Percentiles rank a stretch among this genome's conserved stretches.
phyloP scores from a whole-genome alignment of 805 yeast genomes.

The Pichia scutulata region DNA sequence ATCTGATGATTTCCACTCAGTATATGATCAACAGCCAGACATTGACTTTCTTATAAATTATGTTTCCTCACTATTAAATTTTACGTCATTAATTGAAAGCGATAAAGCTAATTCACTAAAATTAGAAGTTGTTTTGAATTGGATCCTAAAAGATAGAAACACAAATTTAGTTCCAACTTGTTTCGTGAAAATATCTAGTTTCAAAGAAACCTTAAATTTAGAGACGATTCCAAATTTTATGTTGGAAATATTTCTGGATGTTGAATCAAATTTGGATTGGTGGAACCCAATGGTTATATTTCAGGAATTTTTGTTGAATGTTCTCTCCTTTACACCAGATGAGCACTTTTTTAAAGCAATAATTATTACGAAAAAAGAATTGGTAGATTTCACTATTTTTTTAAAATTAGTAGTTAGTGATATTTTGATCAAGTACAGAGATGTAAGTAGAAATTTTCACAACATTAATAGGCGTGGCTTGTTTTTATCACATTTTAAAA shows the following conservation, averaged over 20 bases:
- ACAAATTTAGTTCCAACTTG: not conserved
- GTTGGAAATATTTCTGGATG: not conserved
- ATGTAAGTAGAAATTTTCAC: not conserved
- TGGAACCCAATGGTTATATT: not conserved
- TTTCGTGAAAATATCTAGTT: not conserved
- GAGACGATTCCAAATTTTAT: not conserved
- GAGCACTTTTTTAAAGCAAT: not conserved
- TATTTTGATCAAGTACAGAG: slow-evolving; percentile 1
- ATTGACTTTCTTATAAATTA: not conserved
- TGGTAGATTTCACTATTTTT: not conserved
- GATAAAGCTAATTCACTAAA: not conserved
- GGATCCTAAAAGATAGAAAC: slow-evolving; percentile 3
- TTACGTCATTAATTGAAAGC: not conserved
- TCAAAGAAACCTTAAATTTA: not conserved
- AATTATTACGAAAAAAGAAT: not conserved
- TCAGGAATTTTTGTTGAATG: slow-evolving; percentile 2
- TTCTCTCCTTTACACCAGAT: slow-evolving; percentile 2
- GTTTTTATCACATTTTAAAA: slow-evolving; percentile 1
- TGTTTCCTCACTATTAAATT: slow-evolving; percentile 1
- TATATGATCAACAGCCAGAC: not conserved
- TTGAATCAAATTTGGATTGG: not conserved
- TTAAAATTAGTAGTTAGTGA: not conserved
- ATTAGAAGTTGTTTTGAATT: not conserved
- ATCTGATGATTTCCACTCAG: not conserved
- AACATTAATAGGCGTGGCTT: not conserved